Conservation (phyloP, 2,329 filamentous ascomycete genomes). For the Blastomyces gilchristii region DNA sequence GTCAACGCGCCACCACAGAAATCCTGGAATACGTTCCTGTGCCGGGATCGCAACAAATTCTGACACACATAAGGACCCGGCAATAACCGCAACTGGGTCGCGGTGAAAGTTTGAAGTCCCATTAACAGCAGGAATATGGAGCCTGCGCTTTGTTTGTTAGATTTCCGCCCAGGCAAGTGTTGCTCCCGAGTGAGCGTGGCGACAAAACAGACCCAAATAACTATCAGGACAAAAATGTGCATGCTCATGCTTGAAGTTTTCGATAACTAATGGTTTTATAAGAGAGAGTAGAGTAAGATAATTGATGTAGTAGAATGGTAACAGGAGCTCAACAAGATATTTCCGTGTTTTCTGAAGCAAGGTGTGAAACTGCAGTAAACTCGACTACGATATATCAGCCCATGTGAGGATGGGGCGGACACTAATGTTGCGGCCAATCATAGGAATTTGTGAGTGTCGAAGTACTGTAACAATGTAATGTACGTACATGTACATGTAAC, state of each 20-base stretch:
- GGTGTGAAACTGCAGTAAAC: background rate
- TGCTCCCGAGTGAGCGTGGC: background rate
- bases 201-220: background rate
- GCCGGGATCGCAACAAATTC: background rate
- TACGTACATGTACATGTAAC: too few species aligned
- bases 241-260: background rate
- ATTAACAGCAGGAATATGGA: too few species aligned
- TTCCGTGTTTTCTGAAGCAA: background rate
- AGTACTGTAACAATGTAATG: background rate
- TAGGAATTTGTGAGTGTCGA: background rate
- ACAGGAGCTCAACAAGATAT: background rate
- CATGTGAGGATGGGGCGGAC: background rate
- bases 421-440: background rate
- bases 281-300: too few species aligned
- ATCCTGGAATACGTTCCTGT: background rate
- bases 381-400: background rate
- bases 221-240: background rate
- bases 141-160: too few species aligned
- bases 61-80: background rate
- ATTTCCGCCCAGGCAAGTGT: too few species aligned
- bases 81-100: too few species aligned
- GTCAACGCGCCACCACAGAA: background rate
- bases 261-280: too few species aligned
- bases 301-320: too few species aligned
- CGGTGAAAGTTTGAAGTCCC: too few species aligned